Base-by-base conservation (phyloP, 306 rosid species). In the Adenanthera pavonina region DNA sequence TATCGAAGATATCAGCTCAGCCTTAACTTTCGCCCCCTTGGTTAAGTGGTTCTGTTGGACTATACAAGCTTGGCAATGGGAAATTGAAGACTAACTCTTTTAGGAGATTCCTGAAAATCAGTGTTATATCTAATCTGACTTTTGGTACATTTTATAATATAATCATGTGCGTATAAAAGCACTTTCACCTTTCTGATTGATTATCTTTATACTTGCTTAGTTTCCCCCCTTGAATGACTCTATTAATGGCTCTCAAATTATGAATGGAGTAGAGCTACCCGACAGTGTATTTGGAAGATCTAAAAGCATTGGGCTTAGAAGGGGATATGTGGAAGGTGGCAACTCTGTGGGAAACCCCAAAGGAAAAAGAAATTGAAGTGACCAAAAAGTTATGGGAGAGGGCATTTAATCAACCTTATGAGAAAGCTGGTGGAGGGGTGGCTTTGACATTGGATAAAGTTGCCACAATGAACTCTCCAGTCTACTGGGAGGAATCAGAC, bases 391-490 rank as follows among this genome's bases (percentile, higher is more conserved):
- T 91, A 62, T 93, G 99, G 99, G 97, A 89, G 64, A 84, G 78
- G 64, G 87, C 89, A 33, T 93, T 93, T 76, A 91, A 92, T 79
- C 97, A 89, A 83, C 89, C 99, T 16, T 95, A 93, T 76, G 97
- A 88, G 88, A 93, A 93, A 90, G 97, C 95, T 25, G 99, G 99
- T 66, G 97, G 95, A 79, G 95, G 82, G 51, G 74, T 87, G 17
- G 75, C 69, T 75, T 77, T 83, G 64, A 52, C 83, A 64, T 72
- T 84, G 76, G 82, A 85, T 20, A 70, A 80, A 52, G 86, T 43
- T 62, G 49, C 15, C 51, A 20, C 87, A 33, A 52, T 71, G 74
- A 78, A 80, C 69, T 66, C 86, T 51, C 92, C 90, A 0, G 72
- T 93, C 79, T 82, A 78, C 78, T 93, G 94, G 97, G 94, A 83